These are phyloP conservation scores for Chenopodium album DNA, from an alignment of 148 eudicot species.

Conservation along the genomic window DNA sequence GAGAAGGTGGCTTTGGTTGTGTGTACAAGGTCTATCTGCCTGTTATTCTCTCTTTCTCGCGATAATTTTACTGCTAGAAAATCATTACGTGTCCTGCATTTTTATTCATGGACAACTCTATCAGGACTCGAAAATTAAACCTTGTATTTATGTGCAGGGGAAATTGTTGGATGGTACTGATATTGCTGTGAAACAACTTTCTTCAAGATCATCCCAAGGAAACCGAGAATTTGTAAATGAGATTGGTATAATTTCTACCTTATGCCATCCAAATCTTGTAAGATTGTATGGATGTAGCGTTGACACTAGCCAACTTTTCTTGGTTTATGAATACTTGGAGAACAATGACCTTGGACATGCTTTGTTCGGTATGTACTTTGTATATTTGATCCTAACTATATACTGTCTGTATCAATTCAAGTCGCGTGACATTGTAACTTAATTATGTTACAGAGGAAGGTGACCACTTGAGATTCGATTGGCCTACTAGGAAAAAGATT, in stretches of 20 bases:
- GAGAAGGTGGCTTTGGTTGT: slow-evolving; percentile 66
- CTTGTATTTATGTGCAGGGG: slow-evolving; percentile 17
- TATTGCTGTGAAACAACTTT: slow-evolving; percentile 35
- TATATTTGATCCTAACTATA: not conserved
- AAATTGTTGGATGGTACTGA: slow-evolving; percentile 22
- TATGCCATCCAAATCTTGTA: slow-evolving; percentile 34
- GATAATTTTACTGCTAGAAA: not conserved
- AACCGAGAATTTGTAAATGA: slow-evolving; percentile 34
- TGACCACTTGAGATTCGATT: not conserved
- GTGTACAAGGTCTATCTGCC: slow-evolving; percentile 46
- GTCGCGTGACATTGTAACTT: not conserved
- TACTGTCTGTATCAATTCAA: not conserved
- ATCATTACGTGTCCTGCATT: not conserved
- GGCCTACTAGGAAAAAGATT: slow-evolving; percentile 19
- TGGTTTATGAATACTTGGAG: slow-evolving; percentile 34
- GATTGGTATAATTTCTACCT: slow-evolving; percentile 32
- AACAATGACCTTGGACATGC: slow-evolving; percentile 29
- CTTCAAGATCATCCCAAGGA: slow-evolving; percentile 32
- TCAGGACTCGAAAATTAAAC: not conserved
- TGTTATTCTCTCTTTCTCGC: not conserved
- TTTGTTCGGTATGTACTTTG: slow-evolving; percentile 16
- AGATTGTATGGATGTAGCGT: slow-evolving; percentile 30
- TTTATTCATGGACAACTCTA: not conserved
- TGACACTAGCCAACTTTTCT: slow-evolving; percentile 16
- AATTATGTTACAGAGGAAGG: not conserved